Conservation (phyloP, 225 moss, liverwort and hornwort genomes). For the Neckera pumila region DNA sequence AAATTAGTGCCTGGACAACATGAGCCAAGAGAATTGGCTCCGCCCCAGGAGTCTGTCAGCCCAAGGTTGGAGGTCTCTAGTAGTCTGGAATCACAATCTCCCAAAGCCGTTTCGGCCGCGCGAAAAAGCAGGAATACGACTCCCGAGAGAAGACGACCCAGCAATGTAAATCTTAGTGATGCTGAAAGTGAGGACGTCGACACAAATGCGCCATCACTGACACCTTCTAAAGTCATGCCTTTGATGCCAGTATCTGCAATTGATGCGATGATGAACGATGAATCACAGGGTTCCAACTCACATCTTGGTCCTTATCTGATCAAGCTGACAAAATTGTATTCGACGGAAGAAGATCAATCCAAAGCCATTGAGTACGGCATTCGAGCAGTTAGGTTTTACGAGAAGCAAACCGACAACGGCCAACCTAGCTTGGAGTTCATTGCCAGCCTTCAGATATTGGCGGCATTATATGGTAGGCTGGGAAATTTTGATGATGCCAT, state of each 20-base stretch:
- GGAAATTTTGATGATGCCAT: conserved; percentile 84
- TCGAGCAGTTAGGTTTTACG: conserved; percentile 76
- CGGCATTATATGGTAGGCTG: conserved; percentile 78
- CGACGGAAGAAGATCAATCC: conserved; percentile 63
- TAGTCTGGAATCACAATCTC: background rate
- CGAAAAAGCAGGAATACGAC: conserved; percentile 15
- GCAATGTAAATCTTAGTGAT: conserved; percentile 9
- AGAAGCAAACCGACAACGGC: conserved; percentile 61
- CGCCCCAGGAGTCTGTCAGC: conserved; percentile 12
- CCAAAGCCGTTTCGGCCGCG: background rate
- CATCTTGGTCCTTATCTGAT: conserved; percentile 57
- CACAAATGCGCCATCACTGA: background rate
- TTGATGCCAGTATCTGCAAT: conserved; percentile 40
- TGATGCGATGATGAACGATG: conserved; percentile 45
- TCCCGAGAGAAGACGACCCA: conserved; percentile 14
- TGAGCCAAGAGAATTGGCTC: conserved; percentile 9
- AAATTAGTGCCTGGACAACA: background rate
- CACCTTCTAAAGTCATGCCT: conserved; percentile 33
- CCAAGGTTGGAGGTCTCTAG: conserved; percentile 7
- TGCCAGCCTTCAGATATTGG: conserved; percentile 88
- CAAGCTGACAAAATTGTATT: conserved; percentile 85
- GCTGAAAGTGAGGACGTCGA: conserved; percentile 15
- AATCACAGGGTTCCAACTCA: conserved; percentile 20
- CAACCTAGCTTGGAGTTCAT: conserved; percentile 78
- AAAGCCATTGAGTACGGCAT: conserved; percentile 87